These are phyloP conservation scores for Globisporangium perplexum DNA, from an alignment of 352 stramenopile genomes.

Conservation along the genomic window DNA sequence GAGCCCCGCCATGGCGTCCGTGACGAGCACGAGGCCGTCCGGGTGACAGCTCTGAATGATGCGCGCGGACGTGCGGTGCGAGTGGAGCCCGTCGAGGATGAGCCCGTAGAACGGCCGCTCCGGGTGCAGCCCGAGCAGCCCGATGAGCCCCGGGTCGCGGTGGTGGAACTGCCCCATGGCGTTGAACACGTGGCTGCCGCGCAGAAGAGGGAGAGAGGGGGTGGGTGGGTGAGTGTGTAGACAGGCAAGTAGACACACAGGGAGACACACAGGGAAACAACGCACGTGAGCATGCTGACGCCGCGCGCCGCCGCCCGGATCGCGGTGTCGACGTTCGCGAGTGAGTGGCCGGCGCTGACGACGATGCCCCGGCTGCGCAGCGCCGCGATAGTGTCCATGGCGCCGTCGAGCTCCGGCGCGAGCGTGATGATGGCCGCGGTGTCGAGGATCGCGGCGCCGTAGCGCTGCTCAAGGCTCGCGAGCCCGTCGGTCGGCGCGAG, in stretches of 20 bases:
- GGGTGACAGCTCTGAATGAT: conserved; percentile 84
- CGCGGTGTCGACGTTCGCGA: conserved; percentile 62
- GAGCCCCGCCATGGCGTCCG: conserved; percentile 81
- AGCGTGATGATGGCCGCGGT: conserved; percentile 81
- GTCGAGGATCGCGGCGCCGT: conserved; percentile 35
- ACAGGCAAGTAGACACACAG: no score
- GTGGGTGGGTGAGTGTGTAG: background rate
- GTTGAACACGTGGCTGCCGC: conserved; percentile 83
- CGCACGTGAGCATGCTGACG: conserved; percentile 77
- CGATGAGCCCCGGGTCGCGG: conserved; percentile 84
- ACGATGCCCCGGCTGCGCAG: conserved; percentile 28
- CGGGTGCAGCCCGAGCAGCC: conserved; percentile 57
- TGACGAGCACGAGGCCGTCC: conserved; percentile 74
- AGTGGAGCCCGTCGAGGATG: conserved; percentile 88
- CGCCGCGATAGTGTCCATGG: conserved; percentile 21
- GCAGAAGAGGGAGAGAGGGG: background rate
- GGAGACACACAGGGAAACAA: background rate
- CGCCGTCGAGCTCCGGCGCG: conserved; percentile 78
- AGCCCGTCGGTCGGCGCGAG: conserved; percentile 29
- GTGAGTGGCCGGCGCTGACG: conserved; percentile 73
- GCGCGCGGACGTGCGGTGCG: conserved; percentile 62
- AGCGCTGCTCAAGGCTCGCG: conserved; percentile 40
- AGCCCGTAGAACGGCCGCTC: conserved; percentile 69
- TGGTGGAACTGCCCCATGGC: conserved; percentile 91
- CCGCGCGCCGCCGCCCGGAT: conserved; percentile 58